A percentile compares a stretch with the other conserved stretches of the same genome.
phyloP scores from a whole-genome alignment of 2,329 filamentous ascomycete genomes.

The Aspergillus unguis region DNA sequence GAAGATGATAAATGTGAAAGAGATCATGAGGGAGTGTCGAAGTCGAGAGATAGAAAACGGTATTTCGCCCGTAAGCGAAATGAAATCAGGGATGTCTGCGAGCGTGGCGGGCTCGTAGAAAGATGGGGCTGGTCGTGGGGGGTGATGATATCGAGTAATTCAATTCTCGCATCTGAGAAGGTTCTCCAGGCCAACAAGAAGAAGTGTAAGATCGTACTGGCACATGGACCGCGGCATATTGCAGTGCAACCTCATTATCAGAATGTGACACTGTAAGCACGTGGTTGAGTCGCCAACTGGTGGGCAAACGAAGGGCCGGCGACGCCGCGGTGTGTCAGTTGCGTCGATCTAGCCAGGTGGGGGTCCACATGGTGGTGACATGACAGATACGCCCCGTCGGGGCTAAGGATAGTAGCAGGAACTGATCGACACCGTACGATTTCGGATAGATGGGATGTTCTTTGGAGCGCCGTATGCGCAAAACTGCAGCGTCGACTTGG shows the following conservation, averaged over 20 bases:
- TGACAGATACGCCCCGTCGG: background rate
- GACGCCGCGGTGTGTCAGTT: background rate
- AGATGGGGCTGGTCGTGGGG: too few species aligned
- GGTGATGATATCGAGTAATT: too few species aligned
- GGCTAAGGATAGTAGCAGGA: constrained; percentile 1
- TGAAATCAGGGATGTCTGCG: background rate
- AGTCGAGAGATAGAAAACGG: constrained; percentile 14
- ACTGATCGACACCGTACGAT: background rate
- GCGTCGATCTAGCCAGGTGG: constrained; percentile 1
- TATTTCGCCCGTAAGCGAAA: constrained; percentile 1
- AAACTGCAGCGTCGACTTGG: constrained; percentile 2
- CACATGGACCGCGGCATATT: background rate
- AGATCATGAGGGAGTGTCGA: constrained; percentile 9
- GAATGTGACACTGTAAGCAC: background rate
- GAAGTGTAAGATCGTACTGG: background rate
- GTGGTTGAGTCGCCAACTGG: constrained; percentile 1
- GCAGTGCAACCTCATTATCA: constrained; percentile 1
- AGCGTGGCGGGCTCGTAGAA: background rate
- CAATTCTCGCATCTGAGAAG: too few species aligned
- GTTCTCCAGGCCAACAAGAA: background rate
- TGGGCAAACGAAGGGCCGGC: background rate
- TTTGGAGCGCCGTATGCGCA: constrained; percentile 9
- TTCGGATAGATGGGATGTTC: constrained; percentile 5
- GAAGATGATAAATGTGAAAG: constrained; percentile 7
- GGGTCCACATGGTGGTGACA: background rate